Conservation (phyloP, 2,329 filamentous ascomycete species). For the Nakataea oryzae region DNA sequence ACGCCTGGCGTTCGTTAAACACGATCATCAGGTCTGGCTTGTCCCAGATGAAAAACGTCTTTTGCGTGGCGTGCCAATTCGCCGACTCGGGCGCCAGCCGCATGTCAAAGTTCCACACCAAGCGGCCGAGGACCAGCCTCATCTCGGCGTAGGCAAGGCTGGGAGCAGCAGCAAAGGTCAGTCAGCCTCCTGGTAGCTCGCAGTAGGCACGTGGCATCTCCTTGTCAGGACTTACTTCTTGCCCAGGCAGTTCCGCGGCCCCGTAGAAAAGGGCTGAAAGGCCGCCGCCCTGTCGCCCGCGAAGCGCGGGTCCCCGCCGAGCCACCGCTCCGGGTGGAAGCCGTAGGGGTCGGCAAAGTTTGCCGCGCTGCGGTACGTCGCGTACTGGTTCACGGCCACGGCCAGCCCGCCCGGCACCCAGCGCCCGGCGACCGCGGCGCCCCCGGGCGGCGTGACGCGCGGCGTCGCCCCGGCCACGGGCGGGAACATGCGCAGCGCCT, state of each 20-base stretch:
- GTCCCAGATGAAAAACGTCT: slow-evolving; percentile 23
- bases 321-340: slow-evolving; percentile 26
- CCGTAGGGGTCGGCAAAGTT: slow-evolving; percentile 19
- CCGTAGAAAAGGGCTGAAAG: slow-evolving; percentile 35
- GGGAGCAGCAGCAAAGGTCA: too few species aligned
- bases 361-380: slow-evolving; percentile 16
- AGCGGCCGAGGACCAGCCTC: slow-evolving; percentile 29
- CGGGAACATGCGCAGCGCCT: slow-evolving; percentile 18
- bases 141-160: slow-evolving; percentile 34
- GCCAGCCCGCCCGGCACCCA: slow-evolving; percentile 17
- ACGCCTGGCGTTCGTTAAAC: neutral
- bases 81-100: slow-evolving; percentile 19
- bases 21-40: slow-evolving; percentile 18
- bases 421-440: slow-evolving; percentile 14
- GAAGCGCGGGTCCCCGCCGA: slow-evolving; percentile 28
- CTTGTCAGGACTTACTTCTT: slow-evolving; percentile 15
- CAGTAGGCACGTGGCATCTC: too few species aligned
- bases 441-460: slow-evolving; percentile 9
- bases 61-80: slow-evolving; percentile 21
- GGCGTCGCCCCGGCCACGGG: slow-evolving; percentile 13
- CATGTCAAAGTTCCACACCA: slow-evolving; percentile 35
- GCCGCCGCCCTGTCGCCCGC: slow-evolving; percentile 27
- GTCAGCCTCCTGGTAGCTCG: too few species aligned
- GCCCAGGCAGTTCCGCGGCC: slow-evolving; percentile 38
- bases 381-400: slow-evolving; percentile 18